Base-by-base conservation (phyloP, 768 basidiomycete species). In the Pleurotus cornucopiae region DNA sequence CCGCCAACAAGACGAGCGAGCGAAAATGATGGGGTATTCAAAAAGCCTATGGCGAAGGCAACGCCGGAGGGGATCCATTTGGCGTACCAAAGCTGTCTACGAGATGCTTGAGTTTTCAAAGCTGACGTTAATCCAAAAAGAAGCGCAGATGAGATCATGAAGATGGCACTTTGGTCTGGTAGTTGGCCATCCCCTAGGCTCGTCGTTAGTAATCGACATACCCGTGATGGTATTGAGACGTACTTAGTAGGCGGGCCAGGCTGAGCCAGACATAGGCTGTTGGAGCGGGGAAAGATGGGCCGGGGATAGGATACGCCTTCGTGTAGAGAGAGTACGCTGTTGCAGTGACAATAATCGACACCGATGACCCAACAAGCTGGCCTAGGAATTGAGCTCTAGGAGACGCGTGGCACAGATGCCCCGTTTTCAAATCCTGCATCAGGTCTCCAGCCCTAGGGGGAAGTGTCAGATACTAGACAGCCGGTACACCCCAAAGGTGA, bases 401-500 rank as follows among this genome's bases (percentile, higher is more conserved):
- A 20, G 94, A 95, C 6, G 94, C 94, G 60, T 80, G 82, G 54
- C 92, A 82, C n/a, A 98, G 75, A 69, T 97, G 92, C 0, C 96
- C 96, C 2, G 96, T 97, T 73, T 98, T 98, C 57, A 98, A 75
- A 70, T 98, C 96, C 73, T 98, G 96, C 96, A 98, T 98, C 6
- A 98, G 82, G 67, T 98, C 96, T 13, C 94, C 96, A 5, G 95
- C 94, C 69, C 91, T 94, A 11, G 60, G 5, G 45, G 21, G 44
- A 38, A 20, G 55, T 62, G 25, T 54, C 30, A 34, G 6, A 7
- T 13, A 43, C 54, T 39, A 49, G 37, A 4, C 39, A n/a, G 23
- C 11, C 49, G 58, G 55, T 20, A 34, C 11, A 57, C 21, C 34
- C 48, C 21, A 38, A 54, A 46, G 34, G 16, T 23, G 14, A 45